Evolutionary conservation across 768 basidiomycete genomes (phyloP).

Genomic region (Tremella mesenterica): DNA sequence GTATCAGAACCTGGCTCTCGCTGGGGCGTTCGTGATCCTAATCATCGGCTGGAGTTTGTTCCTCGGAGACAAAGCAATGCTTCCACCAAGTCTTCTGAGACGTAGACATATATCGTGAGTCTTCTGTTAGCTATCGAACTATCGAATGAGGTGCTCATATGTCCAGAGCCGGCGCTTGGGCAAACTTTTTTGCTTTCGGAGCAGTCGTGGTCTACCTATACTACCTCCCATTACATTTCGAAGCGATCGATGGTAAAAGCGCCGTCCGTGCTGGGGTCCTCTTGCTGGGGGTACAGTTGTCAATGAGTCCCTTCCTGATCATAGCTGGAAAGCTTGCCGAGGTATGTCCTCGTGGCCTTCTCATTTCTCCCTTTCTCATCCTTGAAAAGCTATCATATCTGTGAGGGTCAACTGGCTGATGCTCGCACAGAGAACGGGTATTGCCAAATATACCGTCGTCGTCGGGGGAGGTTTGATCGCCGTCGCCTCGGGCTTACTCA

Average conservation of each 20-base stretch:
- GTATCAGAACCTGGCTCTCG: slow-evolving; percentile 12
- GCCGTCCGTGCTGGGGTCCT: slow-evolving; percentile 15
- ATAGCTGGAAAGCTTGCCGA: slow-evolving; percentile 15
- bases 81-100: slow-evolving; percentile 13
- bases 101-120: slow-evolving; percentile 15
- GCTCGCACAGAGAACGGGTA: slow-evolving; percentile 15
- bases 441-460: slow-evolving; percentile 17
- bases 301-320: slow-evolving; percentile 17
- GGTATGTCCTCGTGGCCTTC: slow-evolving; percentile 9
- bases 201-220: slow-evolving; percentile 19
- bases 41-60: slow-evolving; percentile 15
- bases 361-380: too few species aligned
- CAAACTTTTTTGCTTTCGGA: slow-evolving; percentile 24
- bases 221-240: slow-evolving; percentile 23
- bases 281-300: slow-evolving; percentile 15
- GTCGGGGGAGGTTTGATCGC: slow-evolving; percentile 11
- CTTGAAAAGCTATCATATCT: neutral
- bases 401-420: neutral
- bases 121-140: neutral
- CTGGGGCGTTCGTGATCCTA: slow-evolving; percentile 8
- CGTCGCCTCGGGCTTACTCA: slow-evolving; percentile 20
- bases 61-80: slow-evolving; percentile 18
- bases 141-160: neutral
- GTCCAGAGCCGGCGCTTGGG: slow-evolving; percentile 14
- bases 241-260: slow-evolving; percentile 17